Evolutionary conservation across 805 yeast species (phyloP).

Genomic region (Kodamaea restingae): DNA sequence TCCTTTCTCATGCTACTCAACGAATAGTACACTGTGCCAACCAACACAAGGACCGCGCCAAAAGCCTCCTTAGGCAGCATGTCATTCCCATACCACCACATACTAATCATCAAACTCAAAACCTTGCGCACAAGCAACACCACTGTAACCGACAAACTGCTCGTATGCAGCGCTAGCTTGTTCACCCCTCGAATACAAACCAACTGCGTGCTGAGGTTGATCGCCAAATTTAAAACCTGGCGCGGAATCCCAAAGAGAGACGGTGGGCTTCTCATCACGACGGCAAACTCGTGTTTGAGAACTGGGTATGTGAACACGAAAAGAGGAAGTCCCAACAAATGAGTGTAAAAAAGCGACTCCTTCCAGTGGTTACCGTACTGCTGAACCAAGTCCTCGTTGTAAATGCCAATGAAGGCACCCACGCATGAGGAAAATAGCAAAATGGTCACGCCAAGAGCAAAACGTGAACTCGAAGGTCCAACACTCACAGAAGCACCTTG

Average conservation of each 20-base stretch:
- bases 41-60: constrained; percentile 52
- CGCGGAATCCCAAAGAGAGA: constrained; percentile 10
- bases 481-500: not conserved
- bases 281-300: constrained; percentile 12
- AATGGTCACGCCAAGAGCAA: constrained; percentile 35
- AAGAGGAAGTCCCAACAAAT: constrained; percentile 52
- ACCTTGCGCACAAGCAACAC: constrained; percentile 60
- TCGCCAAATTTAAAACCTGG: constrained; percentile 13
- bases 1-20: constrained; percentile 3
- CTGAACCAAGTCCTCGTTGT: constrained; percentile 48
- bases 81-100: constrained; percentile 46
- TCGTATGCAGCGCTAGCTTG: constrained; percentile 49
- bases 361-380: constrained; percentile 59
- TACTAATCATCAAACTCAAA: constrained; percentile 53
- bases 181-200: constrained; percentile 69
- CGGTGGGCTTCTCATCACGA: constrained; percentile 8
- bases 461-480: constrained; percentile 11
- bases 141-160: constrained; percentile 62
- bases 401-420: constrained; percentile 55
- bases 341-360: constrained; percentile 61
- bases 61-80: constrained; percentile 34
- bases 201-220: constrained; percentile 22
- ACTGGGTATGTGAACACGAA: constrained; percentile 37
- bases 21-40: constrained; percentile 43
- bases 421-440: constrained; percentile 47